Evolutionary conservation across 2,329 filamentous ascomycete genomes (phyloP).

Genomic region (Colletotrichum tamarilloi): DNA sequence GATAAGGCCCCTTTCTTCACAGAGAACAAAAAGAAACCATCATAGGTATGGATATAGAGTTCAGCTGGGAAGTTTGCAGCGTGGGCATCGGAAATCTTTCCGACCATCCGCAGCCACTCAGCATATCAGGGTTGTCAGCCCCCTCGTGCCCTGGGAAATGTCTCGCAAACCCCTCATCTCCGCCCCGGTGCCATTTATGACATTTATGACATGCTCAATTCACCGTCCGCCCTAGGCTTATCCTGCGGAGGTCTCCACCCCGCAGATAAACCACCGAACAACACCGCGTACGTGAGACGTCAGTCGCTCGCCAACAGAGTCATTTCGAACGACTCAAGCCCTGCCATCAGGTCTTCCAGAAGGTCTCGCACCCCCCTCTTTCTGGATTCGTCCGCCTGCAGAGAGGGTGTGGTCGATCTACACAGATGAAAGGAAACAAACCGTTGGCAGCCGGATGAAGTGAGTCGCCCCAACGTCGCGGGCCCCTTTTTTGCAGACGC

Average conservation of each 20-base stretch:
- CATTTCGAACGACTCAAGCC: background rate
- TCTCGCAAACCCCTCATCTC: slow-evolving; percentile 6
- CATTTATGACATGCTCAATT: background rate
- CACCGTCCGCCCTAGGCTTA: background rate
- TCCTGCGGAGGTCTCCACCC: slow-evolving; percentile 30
- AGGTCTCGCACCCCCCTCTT: background rate
- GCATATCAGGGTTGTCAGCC: slow-evolving; percentile 16
- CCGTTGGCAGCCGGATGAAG: slow-evolving; percentile 7
- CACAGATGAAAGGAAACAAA: background rate
- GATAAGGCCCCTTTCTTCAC: background rate
- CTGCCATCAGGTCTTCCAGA: background rate
- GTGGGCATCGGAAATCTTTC: background rate
- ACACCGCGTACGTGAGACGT: background rate
- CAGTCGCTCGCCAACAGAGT: background rate
- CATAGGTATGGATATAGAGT: background rate
- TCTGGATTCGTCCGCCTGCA: background rate
- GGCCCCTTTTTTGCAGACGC: background rate
- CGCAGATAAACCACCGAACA: slow-evolving; percentile 7
- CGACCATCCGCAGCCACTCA: background rate
- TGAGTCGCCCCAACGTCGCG: background rate
- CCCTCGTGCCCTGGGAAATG: background rate
- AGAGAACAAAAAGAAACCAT: background rate
- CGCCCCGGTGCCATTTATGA: background rate
- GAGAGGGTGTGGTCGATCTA: background rate
- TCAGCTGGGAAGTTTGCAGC: background rate